Conservation (phyloP, 2,329 filamentous ascomycete genomes). For the Madurella mycetomatis region DNA sequence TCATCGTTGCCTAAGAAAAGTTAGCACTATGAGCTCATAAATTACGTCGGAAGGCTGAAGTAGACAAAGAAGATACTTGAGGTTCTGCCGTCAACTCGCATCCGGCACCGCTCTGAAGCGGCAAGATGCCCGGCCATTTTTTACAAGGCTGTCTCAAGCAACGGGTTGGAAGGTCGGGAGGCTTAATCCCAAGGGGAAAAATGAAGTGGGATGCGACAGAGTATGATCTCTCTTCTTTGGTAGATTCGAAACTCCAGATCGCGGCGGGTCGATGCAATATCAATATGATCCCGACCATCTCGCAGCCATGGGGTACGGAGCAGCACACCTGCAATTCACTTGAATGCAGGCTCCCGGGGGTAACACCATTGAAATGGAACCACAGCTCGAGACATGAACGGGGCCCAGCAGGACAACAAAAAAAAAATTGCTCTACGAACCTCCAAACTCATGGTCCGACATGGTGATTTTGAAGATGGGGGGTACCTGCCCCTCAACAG, state of each 20-base stretch:
- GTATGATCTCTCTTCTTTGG: neutral
- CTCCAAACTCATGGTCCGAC: slow-evolving; percentile 64
- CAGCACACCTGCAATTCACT: slow-evolving; percentile 2
- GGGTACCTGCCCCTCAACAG: slow-evolving; percentile 1
- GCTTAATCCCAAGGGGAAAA: neutral
- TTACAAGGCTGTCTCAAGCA: neutral
- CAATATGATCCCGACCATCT: neutral
- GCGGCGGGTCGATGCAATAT: neutral
- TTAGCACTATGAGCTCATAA: slow-evolving; percentile 29
- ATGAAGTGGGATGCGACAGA: neutral
- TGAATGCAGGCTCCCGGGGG: neutral
- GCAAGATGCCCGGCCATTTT: neutral
- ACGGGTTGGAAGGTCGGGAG: neutral
- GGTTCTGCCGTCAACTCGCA: neutral
- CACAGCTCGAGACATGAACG: neutral
- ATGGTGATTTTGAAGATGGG: slow-evolving; percentile 37
- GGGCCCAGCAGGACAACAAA: neutral
- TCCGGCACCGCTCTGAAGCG: slow-evolving; percentile 6
- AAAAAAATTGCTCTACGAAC: slow-evolving; percentile 38
- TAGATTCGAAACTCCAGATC: neutral
- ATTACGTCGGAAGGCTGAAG: neutral
- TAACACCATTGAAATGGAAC: neutral
- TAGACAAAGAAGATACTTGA: neutral
- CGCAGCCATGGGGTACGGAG: neutral
- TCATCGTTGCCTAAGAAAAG: slow-evolving; percentile 54